Evolutionary conservation across 2,329 filamentous ascomycete genomes (phyloP).

Genomic region (Colletotrichum limetticola): DNA sequence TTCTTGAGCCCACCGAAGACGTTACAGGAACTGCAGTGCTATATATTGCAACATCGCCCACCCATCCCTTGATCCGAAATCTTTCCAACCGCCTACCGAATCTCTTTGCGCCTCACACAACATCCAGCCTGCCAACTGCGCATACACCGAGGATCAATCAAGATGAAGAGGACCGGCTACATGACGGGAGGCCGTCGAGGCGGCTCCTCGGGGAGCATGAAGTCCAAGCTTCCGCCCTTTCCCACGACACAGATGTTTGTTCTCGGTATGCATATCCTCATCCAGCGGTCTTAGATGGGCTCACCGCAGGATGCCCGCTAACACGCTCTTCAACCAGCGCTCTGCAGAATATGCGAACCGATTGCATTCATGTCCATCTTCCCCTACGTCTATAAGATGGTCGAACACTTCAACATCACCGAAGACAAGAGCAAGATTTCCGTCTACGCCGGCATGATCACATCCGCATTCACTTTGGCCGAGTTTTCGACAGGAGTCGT

Average conservation of each 20-base stretch:
- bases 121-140: not conserved
- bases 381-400: conserved; percentile 98
- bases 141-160: conserved; percentile 7
- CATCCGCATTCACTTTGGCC: conserved; percentile 93
- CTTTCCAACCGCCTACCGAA: not conserved
- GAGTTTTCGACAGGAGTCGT: conserved; percentile 93
- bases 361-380: conserved; percentile 99
- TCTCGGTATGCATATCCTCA: conserved; percentile 48
- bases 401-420: conserved; percentile 88
- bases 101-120: not conserved
- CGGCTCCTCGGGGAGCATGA: conserved; percentile 21
- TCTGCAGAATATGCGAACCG: conserved; percentile 96
- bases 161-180: conserved; percentile 34
- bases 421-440: conserved; percentile 83
- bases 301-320: not conserved
- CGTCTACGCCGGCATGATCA: conserved; percentile 95
- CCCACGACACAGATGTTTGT: conserved; percentile 62
- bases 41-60: conserved; percentile 23
- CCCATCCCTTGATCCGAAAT: not conserved
- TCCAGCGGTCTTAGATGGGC: not conserved
- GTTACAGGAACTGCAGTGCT: not conserved
- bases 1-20: not conserved
- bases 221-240: conserved; percentile 42
- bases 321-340: conserved; percentile 63
- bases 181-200: conserved; percentile 31